Evolutionary conservation across 2,329 filamentous ascomycete species (phyloP), one percentile per base, ranked within the genome.

Genomic region (Microcyclosporella mali): DNA sequence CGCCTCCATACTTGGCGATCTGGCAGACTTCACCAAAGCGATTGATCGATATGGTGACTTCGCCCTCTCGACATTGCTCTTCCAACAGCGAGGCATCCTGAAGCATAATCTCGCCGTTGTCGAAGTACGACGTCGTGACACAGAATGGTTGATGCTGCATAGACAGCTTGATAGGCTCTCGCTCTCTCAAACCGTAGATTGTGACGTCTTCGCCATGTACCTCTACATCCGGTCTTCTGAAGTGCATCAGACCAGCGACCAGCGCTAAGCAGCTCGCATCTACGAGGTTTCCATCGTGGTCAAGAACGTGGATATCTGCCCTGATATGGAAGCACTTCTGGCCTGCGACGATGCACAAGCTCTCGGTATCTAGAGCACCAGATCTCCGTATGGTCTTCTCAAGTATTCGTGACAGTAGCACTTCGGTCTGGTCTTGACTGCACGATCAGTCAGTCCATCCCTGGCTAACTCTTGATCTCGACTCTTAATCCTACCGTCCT

Each of bases 351-450:
- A 98, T 86, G 66, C 92, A 98, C 33, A 98, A 77, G 3, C 89
- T 95, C 68, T 98, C 92, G 27, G 89, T 95, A 65, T 97, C 90
- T 31, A 98, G 79, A 6, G 92, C 90, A 55, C 85, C 85, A 1
- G 89, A 95, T 47, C 92, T 83, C 32, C 92, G 88, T 47, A 97
- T 81, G 7, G 92, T 90, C 69, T 95, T 95, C 66, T 98, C 92
- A 15, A 98, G 81, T 32, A 92, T 78, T 27, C 90, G 82, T 8
- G 89, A 88, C 19, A 97, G 79, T 32, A 95, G 77, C 2, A 89
- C 75, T 68, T 97, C 92, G 43, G 84, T 55, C 33, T 57, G 56
- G 41, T 62, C 60, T 56, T 57, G 58, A 50, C 60, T 61, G 41
- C 18, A 27, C 25, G 78, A 57, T 94, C 85, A 50, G 84, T 89